phyloP scores from a whole-genome alignment of 2,329 filamentous ascomycete species.

The Pseudogymnoascus sp. region DNA sequence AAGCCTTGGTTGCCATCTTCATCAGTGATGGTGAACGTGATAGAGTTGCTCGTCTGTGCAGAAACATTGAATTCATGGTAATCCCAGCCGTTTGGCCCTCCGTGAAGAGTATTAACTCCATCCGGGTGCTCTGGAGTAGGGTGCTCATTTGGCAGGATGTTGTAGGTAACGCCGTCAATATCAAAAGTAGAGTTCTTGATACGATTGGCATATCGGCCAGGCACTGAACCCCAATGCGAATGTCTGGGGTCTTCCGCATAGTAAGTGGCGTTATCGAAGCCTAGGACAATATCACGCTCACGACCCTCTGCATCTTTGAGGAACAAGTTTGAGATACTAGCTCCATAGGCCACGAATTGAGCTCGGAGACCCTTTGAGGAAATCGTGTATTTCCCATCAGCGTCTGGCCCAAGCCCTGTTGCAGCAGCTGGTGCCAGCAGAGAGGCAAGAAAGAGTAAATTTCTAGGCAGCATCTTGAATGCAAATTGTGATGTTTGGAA shows the following conservation, averaged over 20 bases:
- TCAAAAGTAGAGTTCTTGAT: slow-evolving; percentile 69
- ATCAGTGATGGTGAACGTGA: slow-evolving; percentile 69
- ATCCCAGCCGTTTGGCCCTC: slow-evolving; percentile 65
- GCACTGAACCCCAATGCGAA: slow-evolving; percentile 63
- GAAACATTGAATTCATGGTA: slow-evolving; percentile 70
- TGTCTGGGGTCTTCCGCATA: slow-evolving; percentile 58
- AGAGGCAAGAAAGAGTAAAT: slow-evolving; percentile 13
- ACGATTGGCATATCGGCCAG: slow-evolving; percentile 71
- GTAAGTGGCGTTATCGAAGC: slow-evolving; percentile 67
- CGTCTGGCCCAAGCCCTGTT: slow-evolving; percentile 36
- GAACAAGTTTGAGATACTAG: slow-evolving; percentile 62
- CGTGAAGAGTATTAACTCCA: slow-evolving; percentile 58
- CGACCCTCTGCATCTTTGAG: slow-evolving; percentile 61
- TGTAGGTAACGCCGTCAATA: slow-evolving; percentile 53
- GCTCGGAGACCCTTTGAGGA: slow-evolving; percentile 57
- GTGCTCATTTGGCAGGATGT: slow-evolving; percentile 56
- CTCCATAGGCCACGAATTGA: slow-evolving; percentile 66
- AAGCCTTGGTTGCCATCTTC: slow-evolving; percentile 67
- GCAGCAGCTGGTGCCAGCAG: slow-evolving; percentile 9
- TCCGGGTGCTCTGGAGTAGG: slow-evolving; percentile 39
- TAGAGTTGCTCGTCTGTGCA: slow-evolving; percentile 55
- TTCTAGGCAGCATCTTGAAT: slow-evolving; percentile 16
- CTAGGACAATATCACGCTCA: slow-evolving; percentile 61
- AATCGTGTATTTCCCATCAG: slow-evolving; percentile 64
- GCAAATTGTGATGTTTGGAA: not conserved